Conservation (phyloP, 2,329 filamentous ascomycete species). For the Ophiostoma fasciatum region DNA sequence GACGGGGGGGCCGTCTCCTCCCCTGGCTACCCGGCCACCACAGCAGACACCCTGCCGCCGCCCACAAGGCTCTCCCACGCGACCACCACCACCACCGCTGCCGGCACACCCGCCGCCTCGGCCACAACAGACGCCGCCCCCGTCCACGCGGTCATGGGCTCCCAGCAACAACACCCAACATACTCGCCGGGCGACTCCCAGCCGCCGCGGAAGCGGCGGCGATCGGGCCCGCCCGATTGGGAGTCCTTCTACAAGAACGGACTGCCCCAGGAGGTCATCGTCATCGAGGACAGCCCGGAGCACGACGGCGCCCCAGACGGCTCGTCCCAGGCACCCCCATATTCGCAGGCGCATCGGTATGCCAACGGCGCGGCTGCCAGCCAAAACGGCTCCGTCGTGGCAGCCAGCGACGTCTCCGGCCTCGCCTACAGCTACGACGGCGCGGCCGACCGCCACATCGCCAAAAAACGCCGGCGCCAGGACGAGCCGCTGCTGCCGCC, state of each 20-base stretch:
- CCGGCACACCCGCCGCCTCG: background rate
- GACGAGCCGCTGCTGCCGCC: conserved; percentile 27
- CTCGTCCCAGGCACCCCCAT: no score
- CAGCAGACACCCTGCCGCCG: conserved; percentile 1
- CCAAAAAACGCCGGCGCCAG: conserved; percentile 62
- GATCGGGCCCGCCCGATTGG: conserved; percentile 59
- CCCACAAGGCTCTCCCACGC: conserved; percentile 9
- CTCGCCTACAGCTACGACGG: background rate
- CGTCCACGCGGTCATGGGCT: conserved; percentile 19
- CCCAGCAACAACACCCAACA: conserved; percentile 15
- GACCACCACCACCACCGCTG: background rate
- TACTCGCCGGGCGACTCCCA: conserved; percentile 19
- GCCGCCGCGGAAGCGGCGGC: conserved; percentile 33
- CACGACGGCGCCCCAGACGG: conserved; percentile 25
- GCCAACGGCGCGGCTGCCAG: conserved; percentile 18
- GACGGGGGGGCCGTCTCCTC: conserved; percentile 11
- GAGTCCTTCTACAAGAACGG: conserved; percentile 70
- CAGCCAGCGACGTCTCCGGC: background rate
- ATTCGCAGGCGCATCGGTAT: no score
- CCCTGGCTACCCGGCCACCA: conserved; percentile 15
- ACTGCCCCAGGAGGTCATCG: conserved; percentile 69
- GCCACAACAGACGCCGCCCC: conserved; percentile 15
- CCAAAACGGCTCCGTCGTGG: background rate
- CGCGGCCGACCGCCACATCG: conserved; percentile 32
- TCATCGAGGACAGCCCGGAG: conserved; percentile 62